Percentiles rank a stretch among this genome's conserved stretches.
These are phyloP conservation scores for Ilex asprella DNA, from an alignment of 257 asterid species.

Conservation along the genomic window DNA sequence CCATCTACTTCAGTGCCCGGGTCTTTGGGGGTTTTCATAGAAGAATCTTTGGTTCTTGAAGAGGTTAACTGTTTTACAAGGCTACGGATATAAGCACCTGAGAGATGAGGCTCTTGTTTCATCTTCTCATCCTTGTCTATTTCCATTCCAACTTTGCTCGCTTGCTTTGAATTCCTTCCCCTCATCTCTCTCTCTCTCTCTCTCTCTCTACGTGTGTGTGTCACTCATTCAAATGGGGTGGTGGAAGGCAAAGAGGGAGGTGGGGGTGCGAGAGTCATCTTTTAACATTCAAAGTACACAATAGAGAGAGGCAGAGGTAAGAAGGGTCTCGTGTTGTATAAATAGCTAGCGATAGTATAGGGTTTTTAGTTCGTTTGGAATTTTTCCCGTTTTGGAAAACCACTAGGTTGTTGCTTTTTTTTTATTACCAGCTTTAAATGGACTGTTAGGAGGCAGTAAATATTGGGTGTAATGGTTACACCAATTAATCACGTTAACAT, in stretches of 20 bases:
- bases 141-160: conserved; percentile 34
- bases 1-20: conserved; percentile 26
- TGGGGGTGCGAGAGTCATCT: conserved; percentile 24
- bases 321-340: conserved; percentile 54
- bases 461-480: no score
- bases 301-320: conserved; percentile 65
- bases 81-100: conserved; percentile 91
- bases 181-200: conserved; percentile 40
- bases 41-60: conserved; percentile 65
- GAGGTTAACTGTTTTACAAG: conserved; percentile 83
- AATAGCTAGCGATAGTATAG: conserved; percentile 58
- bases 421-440: conserved; percentile 17
- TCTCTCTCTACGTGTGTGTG: conserved; percentile 1
- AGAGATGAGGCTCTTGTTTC: conserved; percentile 62
- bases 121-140: conserved; percentile 36
- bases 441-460: conserved; percentile 11
- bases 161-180: conserved; percentile 63
- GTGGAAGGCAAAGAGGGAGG: conserved; percentile 24
- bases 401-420: conserved; percentile 25
- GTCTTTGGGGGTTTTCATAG: conserved; percentile 28
- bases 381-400: conserved; percentile 54
- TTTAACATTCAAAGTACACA: conserved; percentile 45
- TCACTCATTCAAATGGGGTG: conserved; percentile 18
- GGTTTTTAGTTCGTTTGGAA: conserved; percentile 40
- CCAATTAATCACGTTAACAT: no score